Percentiles rank a stretch among this genome's conserved stretches.
These are phyloP conservation scores for Rhodofomes roseus DNA, from an alignment of 1,284 basidiomycete species.

Conservation along the genomic window DNA sequence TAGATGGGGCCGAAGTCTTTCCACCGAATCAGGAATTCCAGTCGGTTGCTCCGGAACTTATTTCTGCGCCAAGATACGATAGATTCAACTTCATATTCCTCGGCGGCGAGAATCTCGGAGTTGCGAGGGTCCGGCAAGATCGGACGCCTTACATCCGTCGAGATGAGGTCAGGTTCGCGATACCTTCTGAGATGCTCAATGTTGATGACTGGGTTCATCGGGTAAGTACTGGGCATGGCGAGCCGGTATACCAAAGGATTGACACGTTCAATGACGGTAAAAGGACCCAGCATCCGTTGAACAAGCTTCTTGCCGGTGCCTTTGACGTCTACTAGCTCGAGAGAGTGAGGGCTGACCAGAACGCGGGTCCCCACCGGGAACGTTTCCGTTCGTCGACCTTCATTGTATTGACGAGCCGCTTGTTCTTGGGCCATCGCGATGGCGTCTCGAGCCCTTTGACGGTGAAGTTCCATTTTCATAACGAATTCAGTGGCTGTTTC, in stretches of 20 bases:
- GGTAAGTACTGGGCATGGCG: too few relatives aligned
- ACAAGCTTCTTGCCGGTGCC: slow-evolving; percentile 30
- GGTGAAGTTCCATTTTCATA: too few relatives aligned
- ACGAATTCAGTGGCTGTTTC: too few relatives aligned
- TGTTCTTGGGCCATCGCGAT: too few relatives aligned
- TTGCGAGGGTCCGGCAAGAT: too few relatives aligned
- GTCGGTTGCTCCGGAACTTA: not conserved
- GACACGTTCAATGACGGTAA: slow-evolving; percentile 26
- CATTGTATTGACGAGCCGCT: too few relatives aligned
- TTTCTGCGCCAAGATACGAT: not conserved
- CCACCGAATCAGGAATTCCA: not conserved
- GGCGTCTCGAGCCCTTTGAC: too few relatives aligned
- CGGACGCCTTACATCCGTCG: too few relatives aligned
- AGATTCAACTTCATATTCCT: not conserved
- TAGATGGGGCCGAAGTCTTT: not conserved
- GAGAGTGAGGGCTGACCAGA: slow-evolving; percentile 28
- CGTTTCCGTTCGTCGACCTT: slow-evolving; percentile 4
- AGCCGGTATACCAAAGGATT: slow-evolving; percentile 25
- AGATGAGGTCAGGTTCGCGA: too few relatives aligned
- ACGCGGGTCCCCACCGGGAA: slow-evolving; percentile 25
- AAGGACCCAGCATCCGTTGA: slow-evolving; percentile 29
- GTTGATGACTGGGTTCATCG: too few relatives aligned
- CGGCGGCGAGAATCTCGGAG: not conserved
- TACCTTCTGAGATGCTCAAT: too few relatives aligned
- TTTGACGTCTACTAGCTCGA: too few relatives aligned